Evolutionary conservation across 352 stramenopile species (phyloP).

Genomic region (Pythium grandisporangium): DNA sequence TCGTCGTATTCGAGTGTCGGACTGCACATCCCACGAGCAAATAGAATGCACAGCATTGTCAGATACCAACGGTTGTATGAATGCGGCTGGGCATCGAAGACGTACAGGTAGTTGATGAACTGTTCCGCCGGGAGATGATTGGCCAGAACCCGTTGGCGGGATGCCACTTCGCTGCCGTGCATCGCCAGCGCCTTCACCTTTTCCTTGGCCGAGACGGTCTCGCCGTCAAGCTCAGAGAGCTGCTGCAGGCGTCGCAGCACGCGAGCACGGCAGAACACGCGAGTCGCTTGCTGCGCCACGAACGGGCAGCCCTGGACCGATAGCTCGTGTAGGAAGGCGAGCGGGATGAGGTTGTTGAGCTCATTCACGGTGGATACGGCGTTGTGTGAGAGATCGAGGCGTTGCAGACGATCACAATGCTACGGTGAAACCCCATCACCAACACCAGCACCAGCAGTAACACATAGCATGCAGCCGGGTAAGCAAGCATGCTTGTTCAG

Average conservation of each 20-base stretch:
- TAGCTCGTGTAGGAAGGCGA: slow-evolving; percentile 35
- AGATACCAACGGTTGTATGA: neutral
- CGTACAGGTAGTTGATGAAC: slow-evolving; percentile 66
- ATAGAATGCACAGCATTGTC: no score
- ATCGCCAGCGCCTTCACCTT: slow-evolving; percentile 71
- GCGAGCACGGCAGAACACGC: slow-evolving; percentile 46
- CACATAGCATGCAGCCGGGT: no score
- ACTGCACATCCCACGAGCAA: neutral
- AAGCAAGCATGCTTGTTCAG: no score
- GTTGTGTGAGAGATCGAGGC: slow-evolving; percentile 45
- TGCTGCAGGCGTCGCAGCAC: slow-evolving; percentile 53
- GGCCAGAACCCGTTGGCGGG: slow-evolving; percentile 43
- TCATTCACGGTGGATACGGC: slow-evolving; percentile 44
- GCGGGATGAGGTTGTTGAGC: slow-evolving; percentile 34
- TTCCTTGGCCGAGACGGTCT: slow-evolving; percentile 50
- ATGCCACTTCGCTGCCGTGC: slow-evolving; percentile 54
- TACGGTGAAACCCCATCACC: slow-evolving; percentile 5
- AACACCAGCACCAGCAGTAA: neutral
- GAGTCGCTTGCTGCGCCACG: slow-evolving; percentile 18
- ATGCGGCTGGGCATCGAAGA: neutral
- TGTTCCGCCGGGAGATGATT: slow-evolving; percentile 39
- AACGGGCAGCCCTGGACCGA: slow-evolving; percentile 36
- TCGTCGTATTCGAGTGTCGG: slow-evolving; percentile 25
- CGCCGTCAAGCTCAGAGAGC: slow-evolving; percentile 35
- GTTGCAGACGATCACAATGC: slow-evolving; percentile 41